Conservation (phyloP, 257 asterid genomes). For the Misopates orontium region DNA sequence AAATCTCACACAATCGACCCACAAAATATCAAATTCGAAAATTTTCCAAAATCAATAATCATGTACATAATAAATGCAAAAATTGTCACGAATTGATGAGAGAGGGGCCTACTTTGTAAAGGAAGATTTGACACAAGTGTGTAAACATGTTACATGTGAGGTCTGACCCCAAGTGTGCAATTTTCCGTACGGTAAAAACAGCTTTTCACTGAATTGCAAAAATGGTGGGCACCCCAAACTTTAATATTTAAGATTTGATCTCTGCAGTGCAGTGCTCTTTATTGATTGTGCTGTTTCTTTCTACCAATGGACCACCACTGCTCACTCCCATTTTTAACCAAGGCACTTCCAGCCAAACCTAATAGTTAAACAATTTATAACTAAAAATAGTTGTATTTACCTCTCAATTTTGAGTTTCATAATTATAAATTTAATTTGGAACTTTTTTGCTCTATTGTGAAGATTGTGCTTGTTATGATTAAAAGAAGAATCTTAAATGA, state of each 20-base stretch:
- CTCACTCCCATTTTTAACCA: conserved; percentile 2
- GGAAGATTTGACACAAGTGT: conserved; percentile 23
- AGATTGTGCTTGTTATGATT: too few relatives aligned
- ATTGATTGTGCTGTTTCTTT: neutral
- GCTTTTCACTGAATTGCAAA: conserved; percentile 34
- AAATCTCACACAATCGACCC: too few relatives aligned
- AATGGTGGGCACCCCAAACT: conserved; percentile 32
- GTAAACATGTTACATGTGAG: conserved; percentile 22
- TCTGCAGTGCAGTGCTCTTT: neutral
- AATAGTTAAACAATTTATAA: neutral
- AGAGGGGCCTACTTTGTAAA: conserved; percentile 24
- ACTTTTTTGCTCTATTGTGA: too few relatives aligned
- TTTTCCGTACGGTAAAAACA: conserved; percentile 11
- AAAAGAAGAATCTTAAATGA: too few relatives aligned
- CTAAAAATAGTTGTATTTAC: too few relatives aligned
- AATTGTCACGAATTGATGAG: conserved; percentile 3
- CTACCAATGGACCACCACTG: conserved; percentile 25
- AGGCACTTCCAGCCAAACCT: neutral
- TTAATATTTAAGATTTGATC: conserved; percentile 20
- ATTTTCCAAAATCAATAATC: neutral
- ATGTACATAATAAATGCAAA: conserved; percentile 10
- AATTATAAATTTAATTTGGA: too few relatives aligned
- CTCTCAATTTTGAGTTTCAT: too few relatives aligned
- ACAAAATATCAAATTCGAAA: too few relatives aligned
- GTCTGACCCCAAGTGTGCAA: neutral